phyloP scores from a whole-genome alignment of 139 green algal genomes.

The Desmodesmus armatus region DNA sequence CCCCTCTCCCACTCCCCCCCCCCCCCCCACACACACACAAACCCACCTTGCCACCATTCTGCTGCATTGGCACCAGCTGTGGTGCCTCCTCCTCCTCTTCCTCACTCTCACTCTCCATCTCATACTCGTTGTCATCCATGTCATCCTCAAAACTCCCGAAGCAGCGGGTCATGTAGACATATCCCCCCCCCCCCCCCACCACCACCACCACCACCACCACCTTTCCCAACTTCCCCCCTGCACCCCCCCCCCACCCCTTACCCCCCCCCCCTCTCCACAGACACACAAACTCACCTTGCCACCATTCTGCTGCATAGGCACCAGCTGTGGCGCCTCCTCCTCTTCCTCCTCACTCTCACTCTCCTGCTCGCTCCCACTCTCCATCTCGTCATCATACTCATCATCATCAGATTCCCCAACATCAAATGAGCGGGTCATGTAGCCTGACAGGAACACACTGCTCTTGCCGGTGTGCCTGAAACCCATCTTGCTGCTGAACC shows the following conservation, averaged over 20 bases:
- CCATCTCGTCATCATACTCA: constrained; percentile 13
- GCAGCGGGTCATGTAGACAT: background rate
- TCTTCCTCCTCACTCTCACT: constrained; percentile 20
- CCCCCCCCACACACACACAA: too few species aligned
- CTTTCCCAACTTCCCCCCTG: too few species aligned
- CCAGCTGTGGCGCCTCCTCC: constrained; percentile 18
- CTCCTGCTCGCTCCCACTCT: background rate
- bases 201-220: background rate
- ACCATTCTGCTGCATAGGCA: background rate
- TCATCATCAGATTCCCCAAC: background rate
- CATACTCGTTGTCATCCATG: background rate
- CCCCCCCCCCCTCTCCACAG: too few species aligned
- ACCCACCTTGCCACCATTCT: too few species aligned
- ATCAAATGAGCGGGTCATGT: constrained; percentile 38
- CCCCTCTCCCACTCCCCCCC: too few species aligned
- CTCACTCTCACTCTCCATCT: background rate
- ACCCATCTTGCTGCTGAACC: background rate
- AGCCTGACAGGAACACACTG: constrained; percentile 35
- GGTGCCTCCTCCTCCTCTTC: background rate
- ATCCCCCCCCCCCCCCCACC: background rate
- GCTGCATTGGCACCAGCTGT: too few species aligned
- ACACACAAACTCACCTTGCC: background rate
- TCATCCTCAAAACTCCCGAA: background rate
- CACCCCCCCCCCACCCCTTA: too few species aligned
- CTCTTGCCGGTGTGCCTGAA: constrained; percentile 40